These are phyloP conservation scores for Pleurotus giganteus DNA, from an alignment of 768 basidiomycete species.

Conservation along the genomic window DNA sequence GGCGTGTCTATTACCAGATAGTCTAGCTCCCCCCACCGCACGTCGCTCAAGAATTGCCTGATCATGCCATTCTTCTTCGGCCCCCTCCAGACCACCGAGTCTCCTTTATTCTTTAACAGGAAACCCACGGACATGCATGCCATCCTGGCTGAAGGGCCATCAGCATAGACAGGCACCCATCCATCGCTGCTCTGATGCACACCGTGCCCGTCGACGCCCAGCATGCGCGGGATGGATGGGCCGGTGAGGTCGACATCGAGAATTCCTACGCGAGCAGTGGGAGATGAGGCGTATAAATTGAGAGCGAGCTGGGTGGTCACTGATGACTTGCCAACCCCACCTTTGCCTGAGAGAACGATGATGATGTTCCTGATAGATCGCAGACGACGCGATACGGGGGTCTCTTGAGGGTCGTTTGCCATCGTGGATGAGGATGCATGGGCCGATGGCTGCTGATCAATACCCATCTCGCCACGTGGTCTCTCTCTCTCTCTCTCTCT, in stretches of 20 bases:
- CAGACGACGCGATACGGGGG: slow-evolving; percentile 70
- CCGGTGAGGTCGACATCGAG: slow-evolving; percentile 94
- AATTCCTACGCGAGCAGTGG: slow-evolving; percentile 75
- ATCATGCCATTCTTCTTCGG: slow-evolving; percentile 99
- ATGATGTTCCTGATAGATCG: slow-evolving; percentile 79
- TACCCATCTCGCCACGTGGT: background rate
- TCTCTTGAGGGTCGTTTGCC: slow-evolving; percentile 29
- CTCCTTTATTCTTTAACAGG: slow-evolving; percentile 82
- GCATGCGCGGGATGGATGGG: slow-evolving; percentile 93
- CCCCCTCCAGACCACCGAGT: slow-evolving; percentile 97
- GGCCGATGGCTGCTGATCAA: background rate
- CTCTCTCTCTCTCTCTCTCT: too few relatives aligned
- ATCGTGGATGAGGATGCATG: background rate
- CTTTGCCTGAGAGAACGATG: slow-evolving; percentile 94
- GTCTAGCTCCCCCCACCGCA: slow-evolving; percentile 93
- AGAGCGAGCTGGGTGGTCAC: slow-evolving; percentile 90
- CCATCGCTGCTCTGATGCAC: slow-evolving; percentile 94
- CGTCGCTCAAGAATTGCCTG: slow-evolving; percentile 89
- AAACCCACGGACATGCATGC: slow-evolving; percentile 98
- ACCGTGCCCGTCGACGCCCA: slow-evolving; percentile 81
- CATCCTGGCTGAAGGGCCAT: slow-evolving; percentile 69
- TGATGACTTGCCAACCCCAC: slow-evolving; percentile 98
- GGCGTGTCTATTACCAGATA: slow-evolving; percentile 95
- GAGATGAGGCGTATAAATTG: slow-evolving; percentile 70
- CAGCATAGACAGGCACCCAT: slow-evolving; percentile 98